Evolutionary conservation across 1,284 basidiomycete genomes (phyloP), one percentile per base, ranked within the genome.

Genomic region (Coniferiporia weirii): DNA sequence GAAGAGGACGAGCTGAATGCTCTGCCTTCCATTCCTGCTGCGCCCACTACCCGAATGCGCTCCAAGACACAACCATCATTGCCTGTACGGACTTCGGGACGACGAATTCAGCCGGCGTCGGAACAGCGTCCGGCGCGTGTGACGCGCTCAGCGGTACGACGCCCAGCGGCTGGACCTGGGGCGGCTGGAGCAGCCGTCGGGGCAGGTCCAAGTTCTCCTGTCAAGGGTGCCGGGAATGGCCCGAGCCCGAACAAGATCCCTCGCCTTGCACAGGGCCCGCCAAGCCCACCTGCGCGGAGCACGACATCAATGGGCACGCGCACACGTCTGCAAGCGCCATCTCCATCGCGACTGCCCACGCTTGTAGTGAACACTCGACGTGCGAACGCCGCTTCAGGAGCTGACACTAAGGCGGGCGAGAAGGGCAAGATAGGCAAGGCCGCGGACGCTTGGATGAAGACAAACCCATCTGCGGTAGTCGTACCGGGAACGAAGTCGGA

Each of bases 181-280:
- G 71, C 8, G 70, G 63, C 64, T 66, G 38, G 27, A 40, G 35
- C 71, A 67, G 56, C 65, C 32, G 65, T 73, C 27, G 27, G 27
- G 43, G 70, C 71, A 3, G 70, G 73, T 35, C 71, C 74, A n/a
- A 73, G 75, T 6, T 73, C 77, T 1, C 67, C 70, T 4, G 78
- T 78, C 65, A 63, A 70, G 7, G 43, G 70, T 49, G 59, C 62
- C 17, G 61, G 65, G n/a, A 61, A 61, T 52, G 73, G 73, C 9
- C 80, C 80, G 65, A 76, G 79, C 3, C 84, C 89, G 3, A 89
- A 89, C 69, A 91, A 90, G 73, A 89, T 91, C 58, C 89, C 89
- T 6, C 76, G 87, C 64, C 76, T 90, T 12, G 79, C 87, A 80
- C 34, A 79, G 78, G 48, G 36, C 36, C 46, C 54, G 17, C 54